Percentiles rank a stretch among this genome's conserved stretches.
Evolutionary conservation across 768 basidiomycete genomes (phyloP).

Genomic region (Amanita rubescens): DNA sequence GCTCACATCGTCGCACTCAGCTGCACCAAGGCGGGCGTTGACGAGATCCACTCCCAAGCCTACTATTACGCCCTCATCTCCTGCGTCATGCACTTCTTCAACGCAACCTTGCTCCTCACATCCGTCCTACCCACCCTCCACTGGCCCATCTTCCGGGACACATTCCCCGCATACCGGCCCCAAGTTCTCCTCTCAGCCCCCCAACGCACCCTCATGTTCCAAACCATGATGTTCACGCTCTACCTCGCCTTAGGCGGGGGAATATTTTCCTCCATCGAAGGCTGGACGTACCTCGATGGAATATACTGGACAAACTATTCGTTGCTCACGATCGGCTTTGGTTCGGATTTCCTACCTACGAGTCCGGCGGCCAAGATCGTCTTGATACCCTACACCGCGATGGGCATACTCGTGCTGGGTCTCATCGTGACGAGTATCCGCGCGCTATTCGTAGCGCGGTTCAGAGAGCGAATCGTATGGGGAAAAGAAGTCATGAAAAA

Average conservation of each 20-base stretch:
- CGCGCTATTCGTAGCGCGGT: constrained; percentile 31
- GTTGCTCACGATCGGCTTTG: constrained; percentile 33
- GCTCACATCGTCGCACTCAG: constrained; percentile 28
- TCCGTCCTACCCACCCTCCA: constrained; percentile 18
- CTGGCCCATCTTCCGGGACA: constrained; percentile 20
- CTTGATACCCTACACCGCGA: constrained; percentile 30
- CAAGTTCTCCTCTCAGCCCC: constrained; percentile 30
- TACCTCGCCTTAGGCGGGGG: constrained; percentile 33
- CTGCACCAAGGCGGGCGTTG: constrained; percentile 11
- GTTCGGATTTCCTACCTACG: constrained; percentile 29
- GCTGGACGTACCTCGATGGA: constrained; percentile 30
- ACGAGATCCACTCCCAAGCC: constrained; percentile 24
- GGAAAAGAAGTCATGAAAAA: constrained; percentile 21
- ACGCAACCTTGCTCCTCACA: constrained; percentile 23
- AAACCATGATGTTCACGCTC: constrained; percentile 30
- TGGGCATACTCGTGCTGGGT: constrained; percentile 31
- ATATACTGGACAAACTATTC: constrained; percentile 39
- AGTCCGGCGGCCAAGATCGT: constrained; percentile 21
- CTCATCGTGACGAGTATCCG: constrained; percentile 32
- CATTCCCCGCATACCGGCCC: constrained; percentile 28
- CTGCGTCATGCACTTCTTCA: constrained; percentile 19
- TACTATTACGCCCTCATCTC: constrained; percentile 33
- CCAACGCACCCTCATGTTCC: constrained; percentile 36
- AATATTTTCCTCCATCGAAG: constrained; percentile 27
- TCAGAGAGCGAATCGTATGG: constrained; percentile 25